phyloP scores from a whole-genome alignment of 257 asterid species.

The Solanum bulbocastanum region DNA sequence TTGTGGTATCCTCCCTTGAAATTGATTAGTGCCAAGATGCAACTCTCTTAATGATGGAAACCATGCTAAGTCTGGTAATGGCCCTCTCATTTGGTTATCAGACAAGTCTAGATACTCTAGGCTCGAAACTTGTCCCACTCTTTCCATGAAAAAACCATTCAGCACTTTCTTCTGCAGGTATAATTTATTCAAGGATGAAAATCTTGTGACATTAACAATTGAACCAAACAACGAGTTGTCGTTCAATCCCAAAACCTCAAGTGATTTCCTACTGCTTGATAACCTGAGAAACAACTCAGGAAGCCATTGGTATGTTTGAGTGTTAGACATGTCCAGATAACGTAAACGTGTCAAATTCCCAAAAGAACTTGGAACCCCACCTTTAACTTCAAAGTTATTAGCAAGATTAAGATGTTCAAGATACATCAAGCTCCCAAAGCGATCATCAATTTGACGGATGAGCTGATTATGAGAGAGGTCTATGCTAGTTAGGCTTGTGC shows the following conservation, averaged over 20 bases:
- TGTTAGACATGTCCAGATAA: neutral
- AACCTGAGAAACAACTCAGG: neutral
- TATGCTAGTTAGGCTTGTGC: neutral
- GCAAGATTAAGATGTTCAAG: neutral
- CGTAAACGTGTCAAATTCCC: neutral
- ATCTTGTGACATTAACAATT: neutral
- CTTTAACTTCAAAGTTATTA: no score
- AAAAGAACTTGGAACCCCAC: neutral
- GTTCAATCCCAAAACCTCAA: neutral
- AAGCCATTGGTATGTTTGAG: neutral
- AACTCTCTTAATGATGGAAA: neutral
- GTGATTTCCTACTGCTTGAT: neutral
- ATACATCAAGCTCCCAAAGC: neutral
- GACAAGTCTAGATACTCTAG: neutral
- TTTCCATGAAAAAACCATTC: neutral
- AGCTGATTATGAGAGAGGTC: neutral
- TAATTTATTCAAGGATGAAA: no score
- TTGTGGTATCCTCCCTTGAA: neutral
- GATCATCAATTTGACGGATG: neutral
- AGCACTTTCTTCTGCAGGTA: neutral
- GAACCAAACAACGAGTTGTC: neutral
- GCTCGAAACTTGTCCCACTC: neutral
- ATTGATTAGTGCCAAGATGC: neutral
- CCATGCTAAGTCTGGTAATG: neutral
- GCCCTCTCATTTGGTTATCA: neutral